phyloP scores from a whole-genome alignment of 1,284 basidiomycete species.

The Cryptococcus sp. region DNA sequence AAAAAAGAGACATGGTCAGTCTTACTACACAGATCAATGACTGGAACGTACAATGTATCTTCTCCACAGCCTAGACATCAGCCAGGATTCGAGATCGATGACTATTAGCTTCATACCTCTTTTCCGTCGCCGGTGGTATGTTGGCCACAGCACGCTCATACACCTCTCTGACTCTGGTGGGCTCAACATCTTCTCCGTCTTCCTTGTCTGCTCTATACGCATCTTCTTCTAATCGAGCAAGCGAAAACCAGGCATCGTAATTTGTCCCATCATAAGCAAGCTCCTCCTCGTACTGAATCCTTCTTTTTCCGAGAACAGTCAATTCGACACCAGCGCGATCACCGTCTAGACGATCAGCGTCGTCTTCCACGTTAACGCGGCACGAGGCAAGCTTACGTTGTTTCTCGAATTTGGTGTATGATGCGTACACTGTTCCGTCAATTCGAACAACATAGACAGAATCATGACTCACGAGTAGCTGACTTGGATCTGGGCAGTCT shows the following conservation, averaged over 20 bases:
- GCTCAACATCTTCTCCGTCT: slow-evolving; percentile 61
- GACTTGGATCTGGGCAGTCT: slow-evolving; percentile 88
- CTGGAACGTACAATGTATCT: slow-evolving; percentile 74
- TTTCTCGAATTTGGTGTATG: slow-evolving; percentile 97
- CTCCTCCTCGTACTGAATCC: slow-evolving; percentile 97
- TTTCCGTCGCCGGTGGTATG: slow-evolving; percentile 68
- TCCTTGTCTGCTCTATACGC: slow-evolving; percentile 69
- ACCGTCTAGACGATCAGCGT: slow-evolving; percentile 55
- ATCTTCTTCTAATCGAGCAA: slow-evolving; percentile 86
- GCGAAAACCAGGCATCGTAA: slow-evolving; percentile 99
- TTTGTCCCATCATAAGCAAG: slow-evolving; percentile 80
- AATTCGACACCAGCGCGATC: slow-evolving; percentile 80
- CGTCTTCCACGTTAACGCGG: neutral
- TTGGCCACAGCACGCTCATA: slow-evolving; percentile 97
- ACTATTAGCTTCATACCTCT: slow-evolving; percentile 47
- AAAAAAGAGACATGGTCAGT: slow-evolving; percentile 3
- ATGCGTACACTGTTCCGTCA: slow-evolving; percentile 54
- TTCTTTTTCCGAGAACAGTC: slow-evolving; percentile 90
- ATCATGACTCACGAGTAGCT: slow-evolving; percentile 48
- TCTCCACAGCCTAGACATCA: slow-evolving; percentile 77
- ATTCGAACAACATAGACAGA: neutral
- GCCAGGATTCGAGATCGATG: neutral
- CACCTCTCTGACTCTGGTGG: slow-evolving; percentile 74
- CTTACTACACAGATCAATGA: slow-evolving; percentile 2
- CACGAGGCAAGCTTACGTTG: slow-evolving; percentile 54